A percentile compares a stretch with the other conserved stretches of the same genome.
Evolutionary conservation across 75 land plant genomes (phyloP).

Genomic region (Ceratopteris richardii): DNA sequence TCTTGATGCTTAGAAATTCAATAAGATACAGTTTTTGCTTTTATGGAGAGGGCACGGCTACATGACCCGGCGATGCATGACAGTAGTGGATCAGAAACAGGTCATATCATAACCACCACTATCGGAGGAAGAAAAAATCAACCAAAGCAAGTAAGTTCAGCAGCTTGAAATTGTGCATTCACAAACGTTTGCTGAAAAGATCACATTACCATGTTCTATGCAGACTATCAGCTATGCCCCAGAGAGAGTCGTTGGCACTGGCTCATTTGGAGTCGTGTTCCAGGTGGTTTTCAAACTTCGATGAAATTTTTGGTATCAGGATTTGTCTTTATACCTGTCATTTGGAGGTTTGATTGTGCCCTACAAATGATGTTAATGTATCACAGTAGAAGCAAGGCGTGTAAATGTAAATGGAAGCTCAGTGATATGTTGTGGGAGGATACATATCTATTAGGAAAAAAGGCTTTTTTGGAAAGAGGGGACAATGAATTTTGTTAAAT

Average conservation of each 20-base stretch:
- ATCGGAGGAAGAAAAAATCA: conserved; percentile 88
- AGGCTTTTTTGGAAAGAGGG: too few relatives aligned
- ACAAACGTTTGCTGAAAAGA: not conserved
- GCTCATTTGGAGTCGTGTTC: conserved; percentile 76
- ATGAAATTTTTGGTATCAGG: too few relatives aligned
- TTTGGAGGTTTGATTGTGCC: too few relatives aligned
- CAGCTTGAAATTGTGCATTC: not conserved
- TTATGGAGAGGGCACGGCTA: not conserved
- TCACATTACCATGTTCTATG: not conserved
- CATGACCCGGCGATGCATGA: conserved; percentile 43
- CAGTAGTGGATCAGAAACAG: conserved; percentile 60
- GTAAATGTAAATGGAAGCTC: too few relatives aligned
- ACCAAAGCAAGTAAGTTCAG: conserved; percentile 48
- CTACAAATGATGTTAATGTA: too few relatives aligned
- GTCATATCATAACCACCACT: conserved; percentile 83
- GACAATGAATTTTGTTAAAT: too few relatives aligned
- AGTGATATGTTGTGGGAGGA: too few relatives aligned
- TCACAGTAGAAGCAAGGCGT: too few relatives aligned
- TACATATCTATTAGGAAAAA: too few relatives aligned
- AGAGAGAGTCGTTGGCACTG: conserved; percentile 81
- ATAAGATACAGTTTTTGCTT: not conserved
- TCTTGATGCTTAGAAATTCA: too few relatives aligned
- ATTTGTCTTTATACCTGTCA: too few relatives aligned
- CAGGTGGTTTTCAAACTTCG: conserved; percentile 47
- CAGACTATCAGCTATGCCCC: conserved; percentile 77